Conservation (phyloP, 768 basidiomycete genomes). For the Pleurotus pulmonarius region DNA sequence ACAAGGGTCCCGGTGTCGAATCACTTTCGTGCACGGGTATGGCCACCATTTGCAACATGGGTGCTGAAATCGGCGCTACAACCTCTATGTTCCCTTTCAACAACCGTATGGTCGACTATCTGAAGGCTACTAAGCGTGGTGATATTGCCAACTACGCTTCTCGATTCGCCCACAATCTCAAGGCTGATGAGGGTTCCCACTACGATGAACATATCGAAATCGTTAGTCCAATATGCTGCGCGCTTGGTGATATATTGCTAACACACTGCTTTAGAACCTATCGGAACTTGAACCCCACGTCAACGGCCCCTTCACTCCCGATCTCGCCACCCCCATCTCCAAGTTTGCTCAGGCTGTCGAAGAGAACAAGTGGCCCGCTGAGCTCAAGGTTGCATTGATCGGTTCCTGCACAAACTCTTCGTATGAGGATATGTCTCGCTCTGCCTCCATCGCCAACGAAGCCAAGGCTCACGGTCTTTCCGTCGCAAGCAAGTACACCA, state of each 20-base stretch:
- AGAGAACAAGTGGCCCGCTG: conserved; percentile 95
- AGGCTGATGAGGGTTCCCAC: conserved; percentile 82
- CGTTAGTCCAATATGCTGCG: conserved; percentile 37
- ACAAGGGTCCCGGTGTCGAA: conserved; percentile 91
- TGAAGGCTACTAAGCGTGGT: conserved; percentile 90
- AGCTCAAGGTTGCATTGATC: conserved; percentile 96
- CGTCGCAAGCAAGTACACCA: conserved; percentile 92
- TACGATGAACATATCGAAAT: conserved; percentile 96
- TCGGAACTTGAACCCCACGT: conserved; percentile 98
- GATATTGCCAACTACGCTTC: conserved; percentile 89
- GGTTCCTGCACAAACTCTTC: conserved; percentile 99
- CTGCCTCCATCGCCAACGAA: conserved; percentile 89
- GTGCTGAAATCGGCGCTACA: conserved; percentile 98
- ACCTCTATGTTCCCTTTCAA: conserved; percentile 99
- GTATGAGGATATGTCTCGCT: conserved; percentile 99
- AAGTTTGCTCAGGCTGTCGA: conserved; percentile 89
- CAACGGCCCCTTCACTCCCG: conserved; percentile 99
- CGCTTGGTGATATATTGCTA: neutral
- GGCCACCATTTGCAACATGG: conserved; percentile 99
- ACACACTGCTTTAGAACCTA: conserved; percentile 58
- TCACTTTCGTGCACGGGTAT: conserved; percentile 97
- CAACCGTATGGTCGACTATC: conserved; percentile 86
- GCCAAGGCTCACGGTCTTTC: conserved; percentile 84
- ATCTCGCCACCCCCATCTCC: conserved; percentile 97
- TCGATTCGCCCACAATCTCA: conserved; percentile 85